Base-by-base conservation (phyloP, 495 filamentous ascomycete genomes). In the Hypoxylon rickii region DNA sequence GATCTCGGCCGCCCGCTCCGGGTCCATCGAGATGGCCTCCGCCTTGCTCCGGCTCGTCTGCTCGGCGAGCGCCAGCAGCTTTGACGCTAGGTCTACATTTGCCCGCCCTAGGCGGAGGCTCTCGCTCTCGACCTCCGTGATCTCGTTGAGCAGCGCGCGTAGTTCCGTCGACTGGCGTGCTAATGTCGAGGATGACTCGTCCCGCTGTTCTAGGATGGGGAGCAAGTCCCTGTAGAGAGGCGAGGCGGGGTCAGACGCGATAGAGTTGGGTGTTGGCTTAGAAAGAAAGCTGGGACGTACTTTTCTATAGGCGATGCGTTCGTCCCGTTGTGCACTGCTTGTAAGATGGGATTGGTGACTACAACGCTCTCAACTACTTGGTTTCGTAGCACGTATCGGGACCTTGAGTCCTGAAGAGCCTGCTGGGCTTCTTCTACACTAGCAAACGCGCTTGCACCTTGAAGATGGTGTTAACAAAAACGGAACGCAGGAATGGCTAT, bases 291-390 rank as follows among this genome's bases (percentile, higher is more conserved):
- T 16, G 18, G 33, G 45, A 44, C 58, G 20, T 80, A 90, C 89
- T 86, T 79, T 70, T 92, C 88, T 55, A 83, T 73, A 37, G 79
- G 79, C 2, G 81, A 83, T n/a, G 81, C 76, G 38, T 82, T 79
- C 2, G 79, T 83, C 39, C 84, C 87, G 41, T 83, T 73, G 66
- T 92, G 88, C 44, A 91, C 81, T 1, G 89, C 86, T 64, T 89
- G 90, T 44, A 95, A 71, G 40, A 85, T 85, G 7, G 89, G 89
- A 63, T 89, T 86, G 17, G 84, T 82, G 57, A 82, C 80, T 52
- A 92, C 70, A 19, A 88, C 81, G 43, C 76, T 84, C 41, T 83
- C 80, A 10, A 87, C 70, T n/a, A 89, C 80, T 55, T 81, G 83
- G 60, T 83, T 83, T 48, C 82, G 83, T 48, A 92, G 74, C 24